Evolutionary conservation across 2,329 filamentous ascomycete species (phyloP), one percentile per base, ranked within the genome.

Genomic region (Calonectria montana): DNA sequence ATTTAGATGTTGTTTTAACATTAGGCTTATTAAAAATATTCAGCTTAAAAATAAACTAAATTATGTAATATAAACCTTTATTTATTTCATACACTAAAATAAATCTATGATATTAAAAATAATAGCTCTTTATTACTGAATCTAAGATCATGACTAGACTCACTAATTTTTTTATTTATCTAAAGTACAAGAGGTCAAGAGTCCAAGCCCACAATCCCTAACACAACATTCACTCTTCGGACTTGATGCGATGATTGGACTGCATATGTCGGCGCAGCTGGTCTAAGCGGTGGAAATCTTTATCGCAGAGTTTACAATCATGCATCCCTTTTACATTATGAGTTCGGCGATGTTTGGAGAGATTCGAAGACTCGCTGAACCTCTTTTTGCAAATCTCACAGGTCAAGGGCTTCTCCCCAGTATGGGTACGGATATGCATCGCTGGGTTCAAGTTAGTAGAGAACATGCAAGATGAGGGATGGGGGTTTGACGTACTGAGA

Each of bases 371-470:
- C 79, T 93, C 91, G 71, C 88, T 87, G 78, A 93, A 93, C 12
- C 82, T 82, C 77, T 90, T 91, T 53, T 85, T 86, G 75, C 91
- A 93, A 31, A 88, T 83, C 1, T 89, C 86, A 73, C 91, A 93
- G 50, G 84, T 81, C 0, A 93, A 82, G 0, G 91, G 91, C 78
- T 93, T 93, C 55, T 90, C 87, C 47, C 91, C 90, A 1, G 91
- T 92, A 77, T 94, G 92, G 1, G 88, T 91, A 45, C 91, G 87
- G 76, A 88, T 88, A 75, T 94, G 92, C 86, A 92, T 92, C 18
- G 91, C 90, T 91, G 59, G 41, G 21, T 29, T 35, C 8, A 10
- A 10, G 71, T 82, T 45, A 81, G 74, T 35, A 21, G n/a, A 39
- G 57, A 23, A 25, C 4, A 35, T 41, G 74, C 15, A 47, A 55